A percentile compares a stretch with the other conserved stretches of the same genome.
Conservation (phyloP, 2,329 filamentous ascomycete genomes). For the Phoma sp. region DNA sequence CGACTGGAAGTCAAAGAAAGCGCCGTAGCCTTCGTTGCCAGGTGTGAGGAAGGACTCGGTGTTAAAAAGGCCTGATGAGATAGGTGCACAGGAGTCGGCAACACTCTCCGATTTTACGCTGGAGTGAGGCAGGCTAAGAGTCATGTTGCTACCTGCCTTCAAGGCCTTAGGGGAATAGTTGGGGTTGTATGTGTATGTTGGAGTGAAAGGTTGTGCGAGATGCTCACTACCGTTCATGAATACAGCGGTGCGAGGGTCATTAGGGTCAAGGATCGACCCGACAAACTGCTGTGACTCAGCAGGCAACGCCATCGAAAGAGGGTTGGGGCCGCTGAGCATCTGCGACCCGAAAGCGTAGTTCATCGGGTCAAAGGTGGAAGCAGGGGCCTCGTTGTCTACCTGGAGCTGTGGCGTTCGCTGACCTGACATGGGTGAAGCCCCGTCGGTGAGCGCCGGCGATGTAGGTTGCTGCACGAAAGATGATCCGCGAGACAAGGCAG, state of each 20-base stretch:
- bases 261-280: conserved; percentile 53
- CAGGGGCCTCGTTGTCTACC: conserved; percentile 28
- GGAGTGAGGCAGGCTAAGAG: conserved; percentile 45
- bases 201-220: conserved; percentile 47
- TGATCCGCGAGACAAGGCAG: conserved; percentile 29
- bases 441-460: conserved; percentile 33
- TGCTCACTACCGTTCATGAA: conserved; percentile 55
- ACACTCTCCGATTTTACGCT: conserved; percentile 27
- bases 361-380: conserved; percentile 27
- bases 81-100: conserved; percentile 25
- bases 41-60: conserved; percentile 28
- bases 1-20: conserved; percentile 31
- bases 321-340: conserved; percentile 46
- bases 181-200: conserved; percentile 55
- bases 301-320: conserved; percentile 58
- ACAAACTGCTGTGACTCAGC: conserved; percentile 61
- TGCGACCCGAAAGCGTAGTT: conserved; percentile 37
- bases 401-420: conserved; percentile 30
- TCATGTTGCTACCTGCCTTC: conserved; percentile 18
- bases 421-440: conserved; percentile 26
- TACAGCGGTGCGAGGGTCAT: conserved; percentile 53
- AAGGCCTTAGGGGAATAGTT: conserved; percentile 44
- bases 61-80: conserved; percentile 30
- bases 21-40: conserved; percentile 27
- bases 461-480: conserved; percentile 26